phyloP scores from a whole-genome alignment of 208 protist genomes.

The Trypanosoma avium region DNA sequence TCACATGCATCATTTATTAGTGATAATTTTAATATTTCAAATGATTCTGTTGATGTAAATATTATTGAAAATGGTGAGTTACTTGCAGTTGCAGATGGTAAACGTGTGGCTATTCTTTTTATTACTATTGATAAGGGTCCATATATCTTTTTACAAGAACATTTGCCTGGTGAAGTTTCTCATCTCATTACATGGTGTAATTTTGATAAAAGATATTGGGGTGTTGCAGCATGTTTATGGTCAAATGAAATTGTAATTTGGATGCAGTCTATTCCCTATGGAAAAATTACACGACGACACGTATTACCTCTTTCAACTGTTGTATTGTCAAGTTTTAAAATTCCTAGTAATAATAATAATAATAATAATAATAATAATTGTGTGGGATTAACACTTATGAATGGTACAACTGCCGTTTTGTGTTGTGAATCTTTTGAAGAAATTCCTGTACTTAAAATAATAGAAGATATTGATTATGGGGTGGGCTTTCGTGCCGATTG shows the following conservation, averaged over 20 bases:
- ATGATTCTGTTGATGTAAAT: too few relatives aligned
- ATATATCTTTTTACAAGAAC: background rate
- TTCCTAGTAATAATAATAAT: background rate
- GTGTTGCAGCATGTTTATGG: conserved; percentile 23
- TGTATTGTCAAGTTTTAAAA: conserved; percentile 17
- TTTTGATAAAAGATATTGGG: background rate
- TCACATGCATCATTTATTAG: conserved; percentile 25
- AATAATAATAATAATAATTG: background rate
- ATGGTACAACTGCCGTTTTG: conserved; percentile 7
- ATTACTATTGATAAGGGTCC: background rate
- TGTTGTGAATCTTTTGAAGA: background rate
- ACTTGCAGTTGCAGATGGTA: conserved; percentile 15
- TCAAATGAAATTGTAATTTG: conserved; percentile 24
- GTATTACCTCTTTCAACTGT: conserved; percentile 3
- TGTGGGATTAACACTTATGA: conserved; percentile 11
- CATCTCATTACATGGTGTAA: conserved; percentile 18
- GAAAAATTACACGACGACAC: background rate
- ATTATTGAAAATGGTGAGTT: too few relatives aligned
- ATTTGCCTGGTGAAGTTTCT: conserved; percentile 19
- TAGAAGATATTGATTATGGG: conserved; percentile 17
- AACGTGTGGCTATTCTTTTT: background rate
- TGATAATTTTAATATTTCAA: conserved; percentile 13
- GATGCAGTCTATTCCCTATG: background rate
- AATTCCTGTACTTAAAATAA: background rate
- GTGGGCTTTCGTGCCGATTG: conserved; percentile 2